Percentiles rank a stretch among this genome's conserved stretches.
Evolutionary conservation across 2,329 filamentous ascomycete genomes (phyloP).

Genomic region (Diatrype stigma): DNA sequence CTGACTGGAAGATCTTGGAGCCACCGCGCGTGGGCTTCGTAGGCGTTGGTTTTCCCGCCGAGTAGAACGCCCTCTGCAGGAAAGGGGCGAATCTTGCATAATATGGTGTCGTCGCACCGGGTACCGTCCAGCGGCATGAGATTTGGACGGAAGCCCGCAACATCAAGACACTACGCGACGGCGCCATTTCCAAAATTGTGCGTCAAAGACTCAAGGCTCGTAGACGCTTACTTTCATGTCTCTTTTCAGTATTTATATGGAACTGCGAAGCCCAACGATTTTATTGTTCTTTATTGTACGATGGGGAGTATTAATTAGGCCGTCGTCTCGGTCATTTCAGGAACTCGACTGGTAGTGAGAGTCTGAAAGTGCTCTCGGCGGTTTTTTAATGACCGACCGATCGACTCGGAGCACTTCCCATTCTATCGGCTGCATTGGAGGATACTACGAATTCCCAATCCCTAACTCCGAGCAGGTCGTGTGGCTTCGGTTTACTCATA

Average conservation of each 20-base stretch:
- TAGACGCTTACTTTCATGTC: too few relatives aligned
- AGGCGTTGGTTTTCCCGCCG: slow-evolving; percentile 13
- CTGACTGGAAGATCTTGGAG: slow-evolving; percentile 49
- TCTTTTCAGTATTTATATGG: too few relatives aligned
- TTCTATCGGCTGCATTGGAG: not conserved
- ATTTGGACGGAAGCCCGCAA: slow-evolving; percentile 23
- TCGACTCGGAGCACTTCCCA: not conserved
- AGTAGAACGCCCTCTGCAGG: slow-evolving; percentile 15
- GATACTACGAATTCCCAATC: not conserved
- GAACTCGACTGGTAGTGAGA: not conserved
- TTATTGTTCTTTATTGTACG: not conserved
- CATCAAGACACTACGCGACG: slow-evolving; percentile 15
- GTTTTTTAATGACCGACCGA: not conserved
- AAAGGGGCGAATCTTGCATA: slow-evolving; percentile 14
- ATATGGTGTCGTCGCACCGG: slow-evolving; percentile 13
- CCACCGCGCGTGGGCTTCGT: slow-evolving; percentile 25
- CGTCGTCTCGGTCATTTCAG: not conserved
- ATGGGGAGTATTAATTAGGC: not conserved
- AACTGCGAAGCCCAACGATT: too few relatives aligned
- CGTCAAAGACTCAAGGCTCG: slow-evolving; percentile 2
- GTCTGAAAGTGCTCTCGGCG: not conserved
- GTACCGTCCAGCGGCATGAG: slow-evolving; percentile 20
- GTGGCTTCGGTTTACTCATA: too few relatives aligned
- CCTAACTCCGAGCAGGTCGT: too few relatives aligned
- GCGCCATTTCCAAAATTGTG: slow-evolving; percentile 17